Evolutionary conservation across 2,329 filamentous ascomycete genomes (phyloP), one percentile per base, ranked within the genome.

Genomic region (Pseudohalonectria lignicola): DNA sequence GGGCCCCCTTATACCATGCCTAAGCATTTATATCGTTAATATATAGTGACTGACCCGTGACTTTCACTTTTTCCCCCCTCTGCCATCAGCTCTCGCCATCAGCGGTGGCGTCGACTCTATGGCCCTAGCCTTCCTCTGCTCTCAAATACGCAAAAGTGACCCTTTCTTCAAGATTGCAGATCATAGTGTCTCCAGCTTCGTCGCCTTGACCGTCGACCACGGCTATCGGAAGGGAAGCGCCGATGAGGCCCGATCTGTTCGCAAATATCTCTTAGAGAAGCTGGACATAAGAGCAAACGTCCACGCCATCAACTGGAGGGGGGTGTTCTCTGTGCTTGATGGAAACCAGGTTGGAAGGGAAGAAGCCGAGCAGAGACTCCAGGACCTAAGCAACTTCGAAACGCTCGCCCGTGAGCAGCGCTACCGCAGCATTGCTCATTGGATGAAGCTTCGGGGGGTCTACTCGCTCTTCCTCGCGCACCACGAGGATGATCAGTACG

Each of bases 51-150:
- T n/a, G n/a, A n/a, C n/a, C n/a, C n/a, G n/a, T n/a, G n/a, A n/a
- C n/a, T n/a, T n/a, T n/a, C n/a, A n/a, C n/a, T n/a, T n/a, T n/a
- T n/a, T n/a, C n/a, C n/a, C n/a, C n/a, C n/a, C n/a, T n/a, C n/a
- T n/a, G n/a, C n/a, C n/a, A n/a, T n/a, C 44, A 85, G 81, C 72
- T 39, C 64, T 96, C 42, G 92, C 88, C 13, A 67, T 96, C 43
- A 95, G 88, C 53, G 92, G 92, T 18, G 92, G 92, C 7, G 84
- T 92, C 29, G 92, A 98, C 59, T 96, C 90, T n/a, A 98, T 96
- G 88, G 90, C 90, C 20, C 67, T 98, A 43, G 86, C 87, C 39
- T 78, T 68, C 43, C 70, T 96, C 26, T 85, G 83, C 53, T 69
- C 67, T 35, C 58, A 64, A 33, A 49, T 71, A 26, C 57, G 59